Evolutionary conservation across 2,329 filamentous ascomycete genomes (phyloP), one percentile per base, ranked within the genome.

Genomic region (Conoideocrella luteorostrata): DNA sequence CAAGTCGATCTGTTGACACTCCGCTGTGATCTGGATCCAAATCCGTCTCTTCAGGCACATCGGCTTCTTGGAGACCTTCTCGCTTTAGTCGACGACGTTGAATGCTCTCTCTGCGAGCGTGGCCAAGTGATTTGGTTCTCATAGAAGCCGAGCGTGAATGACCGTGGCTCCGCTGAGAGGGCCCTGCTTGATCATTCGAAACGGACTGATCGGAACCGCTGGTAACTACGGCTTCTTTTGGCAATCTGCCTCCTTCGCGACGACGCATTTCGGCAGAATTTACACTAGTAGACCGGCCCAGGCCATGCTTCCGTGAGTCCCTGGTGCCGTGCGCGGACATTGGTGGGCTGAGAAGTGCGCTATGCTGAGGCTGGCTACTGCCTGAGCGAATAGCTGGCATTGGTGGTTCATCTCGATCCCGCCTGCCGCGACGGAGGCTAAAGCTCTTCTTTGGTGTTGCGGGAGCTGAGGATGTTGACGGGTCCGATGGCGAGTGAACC

Each of bases 41-140:
- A 57, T 95, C 88, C 0, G 89, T 95, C 66, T 96, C 93, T 62
- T 97, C 91, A 0, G 86, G 86, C 2, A 96, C 84, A 54, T 93
- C 86, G 17, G 82, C 80, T 50, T 88, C 82, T 43, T 79, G 77
- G 12, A 77, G 73, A 46, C 85, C 84, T 53, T 90, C 87, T 54
- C 87, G 77, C 41, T 80, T 78, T 44, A 82, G 77, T 42, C 91
- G 80, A 45, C 91, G 79, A 36, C 86, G 87, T 65, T 96, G 91
- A 43, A 96, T 95, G 61, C 89, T 95, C 62, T 96, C 91, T 47
- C 88, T 78, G 30, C 91, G 80, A 35, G 88, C 87, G 61, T 97
- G 90, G 2, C 90, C 88, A 18, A 96, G 75, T 4, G 89, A 95
- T 63, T 93, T 93, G 7, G 91, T 83, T 49, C 91, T 80, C 57